Base-by-base conservation (phyloP, 495 filamentous ascomycete genomes). In the Podospora comata region DNA sequence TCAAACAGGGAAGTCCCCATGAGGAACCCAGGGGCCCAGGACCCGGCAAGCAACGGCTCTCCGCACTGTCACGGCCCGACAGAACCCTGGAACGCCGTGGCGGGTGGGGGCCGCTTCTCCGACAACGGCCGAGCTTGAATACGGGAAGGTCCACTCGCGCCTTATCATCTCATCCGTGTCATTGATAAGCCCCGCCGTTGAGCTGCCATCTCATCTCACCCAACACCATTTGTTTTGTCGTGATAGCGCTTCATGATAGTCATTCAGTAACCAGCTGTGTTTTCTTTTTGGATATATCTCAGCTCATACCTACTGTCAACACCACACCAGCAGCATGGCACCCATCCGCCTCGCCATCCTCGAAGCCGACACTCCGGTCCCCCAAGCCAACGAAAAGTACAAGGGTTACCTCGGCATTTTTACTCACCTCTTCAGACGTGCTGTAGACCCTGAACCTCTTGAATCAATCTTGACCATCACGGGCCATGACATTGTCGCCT, bases 331-430 rank as follows among this genome's bases (percentile, higher is more conserved):
- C n/a, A 60, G 63, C 4, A 77, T 70, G 18, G 20, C 65, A 30
- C 90, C 90, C 26, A 79, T 94, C 70, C 90, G 91, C 65, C 91
- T 97, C 71, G 92, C 92, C 53, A 83, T 96, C 68, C 87, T 97
- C 67, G 92, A 94, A 83, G 88, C 90, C 78, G 93, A 94, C 79
- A 90, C 85, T 5, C 91, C 91, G 2, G 75, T 88, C 18, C 82
- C 83, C 2, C 71, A 78, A 9, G 81, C 85, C 59, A 76, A 85
- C 67, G 80, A 79, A 53, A 88, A 86, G 75, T 94, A 92, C 78
- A 85, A 87, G 30, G 85, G 73, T 61, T 97, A 96, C 75, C 83
- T 85, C 71, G 89, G 88, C 63, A 80, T 96, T 48, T 97, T 96
- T 82, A 79, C 71, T 11, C 71, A 81, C 28, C 84, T 96, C 1